Percentiles rank a stretch among this genome's conserved stretches.
These are phyloP conservation scores for Oehlia diaphana DNA, from an alignment of 192 early-diverging fungal species.

Conservation along the genomic window DNA sequence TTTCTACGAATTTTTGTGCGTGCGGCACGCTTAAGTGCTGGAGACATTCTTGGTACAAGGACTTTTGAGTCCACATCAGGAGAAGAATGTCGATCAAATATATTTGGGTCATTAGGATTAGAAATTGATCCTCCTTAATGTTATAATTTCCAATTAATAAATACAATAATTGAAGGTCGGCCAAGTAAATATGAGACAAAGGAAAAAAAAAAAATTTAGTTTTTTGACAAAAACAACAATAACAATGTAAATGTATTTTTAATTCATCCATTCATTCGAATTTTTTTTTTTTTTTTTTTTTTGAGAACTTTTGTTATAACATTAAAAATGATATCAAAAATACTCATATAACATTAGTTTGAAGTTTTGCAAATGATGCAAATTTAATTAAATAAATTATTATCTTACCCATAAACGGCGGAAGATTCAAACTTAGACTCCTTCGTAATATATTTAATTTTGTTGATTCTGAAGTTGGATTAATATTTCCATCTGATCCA, in stretches of 20 bases:
- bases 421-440: constrained; percentile 25
- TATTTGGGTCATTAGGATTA: constrained; percentile 16
- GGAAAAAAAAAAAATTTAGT: neutral
- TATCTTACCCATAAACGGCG: constrained; percentile 26
- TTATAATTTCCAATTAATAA: neutral
- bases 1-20: constrained; percentile 57
- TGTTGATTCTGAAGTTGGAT: constrained; percentile 13
- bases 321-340: no score
- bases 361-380: no score
- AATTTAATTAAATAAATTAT: neutral
- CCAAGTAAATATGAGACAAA: neutral
- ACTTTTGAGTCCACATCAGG: constrained; percentile 40
- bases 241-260: no score
- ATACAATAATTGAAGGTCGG: neutral
- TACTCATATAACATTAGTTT: no score
- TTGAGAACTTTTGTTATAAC: no score
- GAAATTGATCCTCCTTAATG: neutral
- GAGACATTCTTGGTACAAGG: constrained; percentile 40
- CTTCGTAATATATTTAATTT: constrained; percentile 20
- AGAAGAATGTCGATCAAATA: constrained; percentile 47
- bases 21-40: constrained; percentile 44
- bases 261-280: no score
- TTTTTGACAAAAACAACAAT: neutral
- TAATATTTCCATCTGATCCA: constrained; percentile 14
- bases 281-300: no score